Base-by-base conservation (phyloP, 2,329 filamentous ascomycete genomes). In the Fusarium verrucosum region DNA sequence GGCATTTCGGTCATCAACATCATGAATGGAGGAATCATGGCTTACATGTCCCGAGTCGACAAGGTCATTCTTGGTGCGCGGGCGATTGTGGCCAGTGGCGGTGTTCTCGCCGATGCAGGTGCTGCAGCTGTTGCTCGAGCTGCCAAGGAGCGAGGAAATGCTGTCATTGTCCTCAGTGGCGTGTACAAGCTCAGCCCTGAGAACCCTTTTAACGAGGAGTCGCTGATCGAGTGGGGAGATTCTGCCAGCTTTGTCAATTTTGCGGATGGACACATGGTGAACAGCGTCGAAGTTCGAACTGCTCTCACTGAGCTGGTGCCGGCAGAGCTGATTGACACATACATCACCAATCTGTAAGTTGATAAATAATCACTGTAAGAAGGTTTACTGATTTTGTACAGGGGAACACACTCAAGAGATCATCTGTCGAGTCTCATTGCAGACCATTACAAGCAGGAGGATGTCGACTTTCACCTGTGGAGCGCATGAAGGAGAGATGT, bases 141-240 rank as follows among this genome's bases (percentile, higher is more conserved):
- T 9, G 95, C 95, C 14, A 90, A 90, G 73, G 88, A 90, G 66
- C 90, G 94, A 71, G 87, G 89, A 66, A 92, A 90, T 22, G 91
- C 93, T 0, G 94, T 99, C 17, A 89, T 98, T 22, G 92, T 96
- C 4, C 86, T 99, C 38, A 91, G 90, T 49, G 94, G 93, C 28
- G 89, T 98, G 19, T 98, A 97, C 82, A 96, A 96, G 78, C 86
- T 99, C 52, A 96, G 92, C 69, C 94, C 95, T 0, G 89, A 96
- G 58, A 94, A 93, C 71, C 91, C 93, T 2, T 94, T 93, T 71
- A 89, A 95, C 71, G 89, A 91, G 50, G 90, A 92, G 65, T 87
- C 88, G 6, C 80, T 96, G 60, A 91, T 97, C 57, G 94, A 97
- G 78, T 92, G 92, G 79, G 94, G 92, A 16, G 89, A 94, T 74